Evolutionary conservation across 108 stramenopile genomes (phyloP).

Genomic region (Cyclostephanos tholiformis): DNA sequence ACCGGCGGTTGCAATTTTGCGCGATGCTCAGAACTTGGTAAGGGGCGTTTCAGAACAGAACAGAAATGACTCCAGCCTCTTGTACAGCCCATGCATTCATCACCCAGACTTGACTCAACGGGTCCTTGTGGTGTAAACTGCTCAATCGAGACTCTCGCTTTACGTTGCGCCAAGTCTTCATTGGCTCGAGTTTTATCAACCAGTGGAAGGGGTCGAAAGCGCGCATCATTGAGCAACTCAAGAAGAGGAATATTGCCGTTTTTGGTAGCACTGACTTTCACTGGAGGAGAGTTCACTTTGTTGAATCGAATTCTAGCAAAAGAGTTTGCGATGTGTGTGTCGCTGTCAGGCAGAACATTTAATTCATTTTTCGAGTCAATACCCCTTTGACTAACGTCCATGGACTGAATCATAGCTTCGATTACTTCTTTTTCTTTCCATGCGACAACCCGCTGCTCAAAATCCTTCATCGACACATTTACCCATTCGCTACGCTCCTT

Average conservation of each 20-base stretch:
- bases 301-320: slow-evolving; percentile 28
- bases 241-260: slow-evolving; percentile 59
- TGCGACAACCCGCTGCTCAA: slow-evolving; percentile 66
- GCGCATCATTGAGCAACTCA: slow-evolving; percentile 75
- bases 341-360: slow-evolving; percentile 15
- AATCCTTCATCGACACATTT: slow-evolving; percentile 72
- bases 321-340: slow-evolving; percentile 15
- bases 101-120: slow-evolving; percentile 77
- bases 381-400: slow-evolving; percentile 29
- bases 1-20: slow-evolving; percentile 78
- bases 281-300: slow-evolving; percentile 22
- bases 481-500: slow-evolving; percentile 63
- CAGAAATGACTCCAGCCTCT: slow-evolving; percentile 87
- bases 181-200: slow-evolving; percentile 50
- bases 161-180: slow-evolving; percentile 36
- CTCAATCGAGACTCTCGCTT: slow-evolving; percentile 50
- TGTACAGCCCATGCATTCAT: slow-evolving; percentile 81
- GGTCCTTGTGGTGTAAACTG: slow-evolving; percentile 84
- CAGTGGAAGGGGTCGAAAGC: slow-evolving; percentile 83
- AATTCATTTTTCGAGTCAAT: slow-evolving; percentile 36
- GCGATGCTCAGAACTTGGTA: slow-evolving; percentile 71
- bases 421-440: slow-evolving; percentile 88
- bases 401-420: slow-evolving; percentile 59
- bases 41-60: slow-evolving; percentile 62
- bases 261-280: slow-evolving; percentile 6